Percentiles rank a stretch among this genome's conserved stretches.
Evolutionary conservation across 768 basidiomycete species (phyloP).

Genomic region (Serendipita indica): DNA sequence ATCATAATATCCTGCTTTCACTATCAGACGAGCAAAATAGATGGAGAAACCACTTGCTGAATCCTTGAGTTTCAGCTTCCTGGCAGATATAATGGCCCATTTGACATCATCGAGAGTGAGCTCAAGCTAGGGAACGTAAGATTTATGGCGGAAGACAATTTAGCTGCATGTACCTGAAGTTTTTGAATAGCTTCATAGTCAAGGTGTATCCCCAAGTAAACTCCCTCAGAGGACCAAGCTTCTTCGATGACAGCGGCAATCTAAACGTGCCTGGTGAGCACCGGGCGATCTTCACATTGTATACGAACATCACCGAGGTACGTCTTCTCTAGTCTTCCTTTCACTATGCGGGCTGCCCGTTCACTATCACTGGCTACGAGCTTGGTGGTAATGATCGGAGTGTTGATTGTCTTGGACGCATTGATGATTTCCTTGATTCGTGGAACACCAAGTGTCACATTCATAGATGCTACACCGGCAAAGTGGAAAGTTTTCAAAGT

Average conservation of each 20-base stretch:
- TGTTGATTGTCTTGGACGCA: conserved; percentile 92
- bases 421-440: conserved; percentile 99
- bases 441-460: conserved; percentile 97
- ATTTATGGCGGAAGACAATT: neutral
- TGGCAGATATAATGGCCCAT: conserved; percentile 72
- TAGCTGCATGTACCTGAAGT: conserved; percentile 44
- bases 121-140: conserved; percentile 49
- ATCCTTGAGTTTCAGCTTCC: conserved; percentile 86
- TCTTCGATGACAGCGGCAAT: conserved; percentile 88
- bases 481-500: conserved; percentile 99
- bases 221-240: conserved; percentile 86
- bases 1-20: conserved; percentile 50
- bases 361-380: conserved; percentile 75
- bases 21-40: neutral
- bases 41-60: conserved; percentile 33
- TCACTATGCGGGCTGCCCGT: conserved; percentile 93
- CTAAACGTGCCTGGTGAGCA: conserved; percentile 27
- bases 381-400: conserved; percentile 95
- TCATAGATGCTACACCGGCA: conserved; percentile 99
- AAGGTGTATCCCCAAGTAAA: conserved; percentile 84
- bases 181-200: conserved; percentile 79
- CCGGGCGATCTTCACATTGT: neutral
- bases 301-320: conserved; percentile 70
- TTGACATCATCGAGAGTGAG: conserved; percentile 85
- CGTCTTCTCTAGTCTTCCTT: conserved; percentile 90